Conservation (phyloP, 495 filamentous ascomycete genomes). For the Platismatia glauca region DNA sequence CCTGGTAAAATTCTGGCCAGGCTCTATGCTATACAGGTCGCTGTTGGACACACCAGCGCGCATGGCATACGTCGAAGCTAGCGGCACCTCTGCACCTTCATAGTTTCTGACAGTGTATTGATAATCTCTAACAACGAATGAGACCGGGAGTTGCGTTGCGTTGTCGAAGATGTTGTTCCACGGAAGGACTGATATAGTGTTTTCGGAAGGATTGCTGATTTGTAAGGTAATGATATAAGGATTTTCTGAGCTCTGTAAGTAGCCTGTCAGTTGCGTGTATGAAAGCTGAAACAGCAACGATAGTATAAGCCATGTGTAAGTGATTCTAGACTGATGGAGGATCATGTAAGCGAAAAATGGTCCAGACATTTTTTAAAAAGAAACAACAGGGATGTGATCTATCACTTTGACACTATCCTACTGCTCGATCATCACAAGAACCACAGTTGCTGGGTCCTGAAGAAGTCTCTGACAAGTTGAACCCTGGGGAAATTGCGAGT, state of each 20-base stretch:
- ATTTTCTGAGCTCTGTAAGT: not conserved
- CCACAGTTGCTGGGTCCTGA: too few relatives aligned
- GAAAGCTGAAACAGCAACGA: too few relatives aligned
- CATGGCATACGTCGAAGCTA: constrained; percentile 13
- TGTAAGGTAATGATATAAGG: not conserved
- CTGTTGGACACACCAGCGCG: constrained; percentile 9
- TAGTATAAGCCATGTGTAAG: too few relatives aligned
- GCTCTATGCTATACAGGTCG: constrained; percentile 9
- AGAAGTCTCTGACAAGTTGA: too few relatives aligned
- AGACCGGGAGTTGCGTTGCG: constrained; percentile 3
- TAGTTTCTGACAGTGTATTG: constrained; percentile 7
- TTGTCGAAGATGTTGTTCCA: constrained; percentile 16
- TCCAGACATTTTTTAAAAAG: too few relatives aligned
- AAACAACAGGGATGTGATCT: too few relatives aligned
- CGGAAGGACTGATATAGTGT: constrained; percentile 12
- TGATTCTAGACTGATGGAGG: too few relatives aligned
- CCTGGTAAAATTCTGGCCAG: not conserved
- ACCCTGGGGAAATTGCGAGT: too few relatives aligned
- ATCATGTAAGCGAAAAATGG: too few relatives aligned
- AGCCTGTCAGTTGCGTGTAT: constrained; percentile 4
- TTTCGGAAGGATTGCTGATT: constrained; percentile 10
- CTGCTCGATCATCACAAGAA: too few relatives aligned
- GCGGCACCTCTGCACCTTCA: not conserved
- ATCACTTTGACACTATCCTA: too few relatives aligned
- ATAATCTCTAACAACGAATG: constrained; percentile 9